These are phyloP conservation scores for Endoconidiophora polonica DNA, from an alignment of 2,329 filamentous ascomycete genomes.

Conservation along the genomic window DNA sequence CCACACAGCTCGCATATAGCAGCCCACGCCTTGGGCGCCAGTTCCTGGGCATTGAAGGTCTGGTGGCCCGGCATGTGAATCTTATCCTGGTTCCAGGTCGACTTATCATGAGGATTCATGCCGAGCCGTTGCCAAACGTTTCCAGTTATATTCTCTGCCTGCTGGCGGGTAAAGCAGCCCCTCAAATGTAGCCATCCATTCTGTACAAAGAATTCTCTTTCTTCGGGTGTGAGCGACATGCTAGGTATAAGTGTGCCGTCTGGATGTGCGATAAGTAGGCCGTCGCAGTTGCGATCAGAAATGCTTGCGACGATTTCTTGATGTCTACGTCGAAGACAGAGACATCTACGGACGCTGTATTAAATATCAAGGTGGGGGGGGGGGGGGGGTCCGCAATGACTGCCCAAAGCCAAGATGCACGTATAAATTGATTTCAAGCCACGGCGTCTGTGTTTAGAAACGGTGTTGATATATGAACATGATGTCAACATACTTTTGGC, in stretches of 20 bases:
- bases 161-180: conserved; percentile 23
- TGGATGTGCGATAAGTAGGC: not conserved
- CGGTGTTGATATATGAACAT: no score
- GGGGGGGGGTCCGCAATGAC: not conserved
- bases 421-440: not conserved
- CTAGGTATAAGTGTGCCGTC: no score
- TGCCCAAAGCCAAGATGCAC: not conserved
- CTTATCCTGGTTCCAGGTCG: conserved; percentile 45
- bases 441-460: not conserved
- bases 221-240: conserved; percentile 20
- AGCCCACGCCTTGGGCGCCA: conserved; percentile 49
- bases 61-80: conserved; percentile 48
- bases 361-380: conserved; percentile 1
- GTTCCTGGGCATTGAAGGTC: conserved; percentile 33
- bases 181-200: conserved; percentile 23
- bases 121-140: conserved; percentile 49
- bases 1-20: conserved; percentile 51
- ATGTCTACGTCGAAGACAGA: not conserved
- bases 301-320: not conserved
- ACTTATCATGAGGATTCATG: conserved; percentile 44
- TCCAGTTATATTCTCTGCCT: conserved; percentile 20
- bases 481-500: conserved; percentile 8
- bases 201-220: conserved; percentile 26
- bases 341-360: not conserved
- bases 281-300: not conserved